Conservation (phyloP, 2,329 filamentous ascomycete species). For the Cladosporium velox region DNA sequence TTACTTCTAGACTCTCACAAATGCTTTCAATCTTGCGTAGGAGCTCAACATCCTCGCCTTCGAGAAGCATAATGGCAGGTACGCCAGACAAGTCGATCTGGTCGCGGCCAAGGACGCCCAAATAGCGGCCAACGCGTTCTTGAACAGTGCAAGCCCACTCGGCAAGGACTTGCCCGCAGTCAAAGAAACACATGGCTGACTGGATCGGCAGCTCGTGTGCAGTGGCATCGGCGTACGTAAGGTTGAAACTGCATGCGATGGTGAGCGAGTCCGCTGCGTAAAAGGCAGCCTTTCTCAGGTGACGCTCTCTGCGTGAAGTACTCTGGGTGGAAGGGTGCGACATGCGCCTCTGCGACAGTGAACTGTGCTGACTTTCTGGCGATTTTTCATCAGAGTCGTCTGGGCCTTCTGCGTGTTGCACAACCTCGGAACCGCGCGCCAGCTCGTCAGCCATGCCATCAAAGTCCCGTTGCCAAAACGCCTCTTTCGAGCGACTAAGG, state of each 20-base stretch:
- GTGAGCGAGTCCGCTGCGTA: constrained; percentile 90
- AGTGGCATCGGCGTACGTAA: constrained; percentile 80
- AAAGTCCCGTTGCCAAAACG: constrained; percentile 92
- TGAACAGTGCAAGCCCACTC: constrained; percentile 95
- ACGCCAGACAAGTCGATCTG: constrained; percentile 77
- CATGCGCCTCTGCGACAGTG: constrained; percentile 19
- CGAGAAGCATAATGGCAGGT: constrained; percentile 84
- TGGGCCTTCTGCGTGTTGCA: constrained; percentile 64
- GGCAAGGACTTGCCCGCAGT: constrained; percentile 89
- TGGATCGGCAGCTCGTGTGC: constrained; percentile 86
- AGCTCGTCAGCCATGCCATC: constrained; percentile 88
- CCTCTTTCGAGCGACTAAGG: constrained; percentile 86
- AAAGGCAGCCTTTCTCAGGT: constrained; percentile 90
- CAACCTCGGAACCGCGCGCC: constrained; percentile 72
- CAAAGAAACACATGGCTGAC: constrained; percentile 87
- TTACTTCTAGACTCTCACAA: constrained; percentile 72
- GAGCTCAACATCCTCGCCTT: constrained; percentile 87
- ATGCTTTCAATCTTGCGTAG: constrained; percentile 81
- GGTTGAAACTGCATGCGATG: constrained; percentile 82
- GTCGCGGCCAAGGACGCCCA: constrained; percentile 84
- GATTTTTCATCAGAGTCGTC: constrained; percentile 9
- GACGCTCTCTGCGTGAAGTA: constrained; percentile 75
- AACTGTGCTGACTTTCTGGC: constrained; percentile 17
- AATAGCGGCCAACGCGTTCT: constrained; percentile 85
- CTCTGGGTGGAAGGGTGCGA: constrained; percentile 40